Evolutionary conservation across 768 basidiomycete genomes (phyloP).

Genomic region (Austroboletus festivus): DNA sequence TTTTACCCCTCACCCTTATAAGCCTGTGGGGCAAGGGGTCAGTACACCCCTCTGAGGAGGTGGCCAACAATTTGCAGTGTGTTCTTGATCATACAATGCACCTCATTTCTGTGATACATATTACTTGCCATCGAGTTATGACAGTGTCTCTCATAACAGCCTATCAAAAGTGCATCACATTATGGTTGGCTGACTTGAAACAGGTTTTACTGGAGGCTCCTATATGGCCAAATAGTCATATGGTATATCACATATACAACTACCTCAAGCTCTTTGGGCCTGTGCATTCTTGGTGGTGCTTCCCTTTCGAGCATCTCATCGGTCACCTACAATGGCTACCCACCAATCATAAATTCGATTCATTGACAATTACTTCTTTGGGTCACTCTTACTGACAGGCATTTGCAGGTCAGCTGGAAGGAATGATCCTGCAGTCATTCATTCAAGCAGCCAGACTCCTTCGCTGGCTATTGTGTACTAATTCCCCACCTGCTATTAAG

Average conservation of each 20-base stretch:
- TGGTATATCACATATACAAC: slow-evolving; percentile 30
- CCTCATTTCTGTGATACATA: slow-evolving; percentile 20
- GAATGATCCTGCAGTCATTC: slow-evolving; percentile 11
- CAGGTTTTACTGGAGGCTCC: slow-evolving; percentile 16
- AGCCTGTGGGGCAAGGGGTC: slow-evolving; percentile 15
- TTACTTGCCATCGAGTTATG: slow-evolving; percentile 17
- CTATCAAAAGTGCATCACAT: slow-evolving; percentile 15
- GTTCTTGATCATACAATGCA: slow-evolving; percentile 31
- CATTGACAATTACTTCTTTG: slow-evolving; percentile 4
- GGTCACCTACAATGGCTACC: slow-evolving; percentile 33
- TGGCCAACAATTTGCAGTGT: not conserved
- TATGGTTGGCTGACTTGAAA: slow-evolving; percentile 16
- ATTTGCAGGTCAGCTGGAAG: slow-evolving; percentile 5
- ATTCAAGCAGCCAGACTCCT: slow-evolving; percentile 12
- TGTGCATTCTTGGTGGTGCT: slow-evolving; percentile 39
- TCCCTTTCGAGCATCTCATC: slow-evolving; percentile 37
- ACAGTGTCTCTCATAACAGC: not conserved
- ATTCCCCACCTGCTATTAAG: slow-evolving; percentile 5
- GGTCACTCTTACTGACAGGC: too few species aligned
- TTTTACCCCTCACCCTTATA: slow-evolving; percentile 3
- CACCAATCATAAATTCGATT: slow-evolving; percentile 31
- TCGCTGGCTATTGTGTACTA: slow-evolving; percentile 2
- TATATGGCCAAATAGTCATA: slow-evolving; percentile 29
- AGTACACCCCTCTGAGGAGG: not conserved
- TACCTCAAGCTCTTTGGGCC: slow-evolving; percentile 36